phyloP scores from a whole-genome alignment of 2,329 filamentous ascomycete species.

The Dryadomyces sulphureus region DNA sequence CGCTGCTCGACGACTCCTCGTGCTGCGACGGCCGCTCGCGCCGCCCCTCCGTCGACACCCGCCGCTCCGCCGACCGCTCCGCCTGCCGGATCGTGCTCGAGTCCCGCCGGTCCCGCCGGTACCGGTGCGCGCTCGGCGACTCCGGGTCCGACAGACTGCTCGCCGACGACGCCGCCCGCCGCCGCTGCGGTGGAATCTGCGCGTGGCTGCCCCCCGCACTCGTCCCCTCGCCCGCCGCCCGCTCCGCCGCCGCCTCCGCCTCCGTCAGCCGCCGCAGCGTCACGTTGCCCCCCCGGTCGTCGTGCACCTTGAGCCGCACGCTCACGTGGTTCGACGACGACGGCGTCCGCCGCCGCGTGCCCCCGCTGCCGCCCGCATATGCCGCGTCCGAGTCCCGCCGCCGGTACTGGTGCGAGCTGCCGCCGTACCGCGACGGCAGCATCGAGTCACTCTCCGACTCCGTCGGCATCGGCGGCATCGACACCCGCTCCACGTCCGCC shows the following conservation, averaged over 20 bases:
- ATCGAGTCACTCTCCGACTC: slow-evolving; percentile 30
- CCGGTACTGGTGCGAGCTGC: slow-evolving; percentile 23
- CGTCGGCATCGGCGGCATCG: slow-evolving; percentile 44
- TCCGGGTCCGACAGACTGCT: slow-evolving; percentile 45
- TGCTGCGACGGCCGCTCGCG: slow-evolving; percentile 12
- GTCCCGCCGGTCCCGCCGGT: slow-evolving; percentile 30
- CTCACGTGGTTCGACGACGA: slow-evolving; percentile 33
- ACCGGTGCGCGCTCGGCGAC: slow-evolving; percentile 32
- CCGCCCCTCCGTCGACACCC: slow-evolving; percentile 18
- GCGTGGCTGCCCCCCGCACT: not conserved
- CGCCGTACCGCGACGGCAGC: slow-evolving; percentile 18
- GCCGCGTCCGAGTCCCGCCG: slow-evolving; percentile 18
- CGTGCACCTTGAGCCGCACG: slow-evolving; percentile 45
- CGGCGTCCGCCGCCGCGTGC: slow-evolving; percentile 15
- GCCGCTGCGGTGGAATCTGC: slow-evolving; percentile 16
- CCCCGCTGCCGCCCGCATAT: slow-evolving; percentile 30
- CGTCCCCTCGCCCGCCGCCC: slow-evolving; percentile 15
- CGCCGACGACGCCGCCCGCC: slow-evolving; percentile 15
- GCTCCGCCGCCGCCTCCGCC: slow-evolving; percentile 35
- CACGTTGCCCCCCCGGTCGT: slow-evolving; percentile 46
- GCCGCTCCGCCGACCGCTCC: slow-evolving; percentile 31
- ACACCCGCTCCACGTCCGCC: slow-evolving; percentile 20
- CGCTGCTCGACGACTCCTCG: not conserved
- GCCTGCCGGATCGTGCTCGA: slow-evolving; percentile 27
- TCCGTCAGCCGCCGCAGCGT: slow-evolving; percentile 47